phyloP scores from a whole-genome alignment of 805 yeast genomes.

The Kodamaea jinghongensis region DNA sequence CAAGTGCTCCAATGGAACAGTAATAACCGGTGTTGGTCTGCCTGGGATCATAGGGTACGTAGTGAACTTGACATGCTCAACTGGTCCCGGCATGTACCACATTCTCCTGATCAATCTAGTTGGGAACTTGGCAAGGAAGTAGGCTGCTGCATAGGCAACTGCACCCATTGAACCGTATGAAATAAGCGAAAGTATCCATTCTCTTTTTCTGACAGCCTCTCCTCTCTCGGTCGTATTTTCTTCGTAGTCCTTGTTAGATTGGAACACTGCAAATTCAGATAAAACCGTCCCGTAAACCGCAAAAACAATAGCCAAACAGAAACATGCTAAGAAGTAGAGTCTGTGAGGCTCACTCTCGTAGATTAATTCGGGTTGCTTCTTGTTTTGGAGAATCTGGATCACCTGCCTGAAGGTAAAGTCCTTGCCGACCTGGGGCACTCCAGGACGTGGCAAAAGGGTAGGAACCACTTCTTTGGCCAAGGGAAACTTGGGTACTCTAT shows the following conservation, averaged over 20 bases:
- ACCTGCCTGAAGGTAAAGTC: constrained; percentile 58
- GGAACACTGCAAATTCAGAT: constrained; percentile 52
- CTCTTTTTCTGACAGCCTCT: constrained; percentile 39
- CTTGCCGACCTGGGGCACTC: constrained; percentile 70
- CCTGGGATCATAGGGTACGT: constrained; percentile 78
- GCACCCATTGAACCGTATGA: constrained; percentile 29
- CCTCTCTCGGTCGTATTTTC: constrained; percentile 48
- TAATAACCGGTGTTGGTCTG: constrained; percentile 69
- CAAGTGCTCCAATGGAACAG: constrained; percentile 58
- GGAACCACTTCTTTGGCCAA: constrained; percentile 63
- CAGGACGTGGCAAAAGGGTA: constrained; percentile 69
- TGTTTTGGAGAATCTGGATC: constrained; percentile 51
- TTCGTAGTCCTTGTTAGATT: constrained; percentile 49
- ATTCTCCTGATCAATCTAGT: constrained; percentile 70
- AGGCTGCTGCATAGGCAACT: constrained; percentile 28
- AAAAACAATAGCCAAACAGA: constrained; percentile 65
- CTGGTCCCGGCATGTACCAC: constrained; percentile 67
- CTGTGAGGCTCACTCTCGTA: constrained; percentile 85
- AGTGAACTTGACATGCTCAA: constrained; percentile 59
- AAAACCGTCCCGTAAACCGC: constrained; percentile 66
- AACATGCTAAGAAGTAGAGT: constrained; percentile 66
- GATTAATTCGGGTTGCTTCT: constrained; percentile 65
- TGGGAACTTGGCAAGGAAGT: constrained; percentile 47
- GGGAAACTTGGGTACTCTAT: constrained; percentile 66
- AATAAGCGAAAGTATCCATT: constrained; percentile 31